Base-by-base conservation (phyloP, 495 filamentous ascomycete species). In the Emericellopsis terricola region DNA sequence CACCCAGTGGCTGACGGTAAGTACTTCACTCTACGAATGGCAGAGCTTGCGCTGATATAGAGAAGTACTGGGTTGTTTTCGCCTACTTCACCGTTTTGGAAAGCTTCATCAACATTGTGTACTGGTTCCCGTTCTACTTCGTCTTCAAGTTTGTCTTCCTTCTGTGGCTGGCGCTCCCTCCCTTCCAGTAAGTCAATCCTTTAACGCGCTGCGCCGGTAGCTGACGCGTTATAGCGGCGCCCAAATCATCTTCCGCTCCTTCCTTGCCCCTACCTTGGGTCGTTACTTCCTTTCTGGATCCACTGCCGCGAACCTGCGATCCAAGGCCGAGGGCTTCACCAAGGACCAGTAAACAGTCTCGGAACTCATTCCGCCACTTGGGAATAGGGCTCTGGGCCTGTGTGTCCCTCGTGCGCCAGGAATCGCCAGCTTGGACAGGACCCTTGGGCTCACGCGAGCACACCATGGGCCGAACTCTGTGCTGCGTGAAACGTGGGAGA, bases 121-220 rank as follows among this genome's bases (percentile, higher is more conserved):
- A 99, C 71, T 99, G 89, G 89, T 87, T 99, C 68, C 89, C 89
- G 49, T 99, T 99, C 71, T 99, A 99, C 75, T 99, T 83, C 62
- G 89, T 86, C 61, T 96, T 96, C 78, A 99, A 99, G 68, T 93
- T 99, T 52, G 69, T 84, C 49, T 73, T 94, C 49, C 64, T 94
- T 46, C 73, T 99, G 50, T 99, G 91, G 91, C 81, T 96, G 60
- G 76, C 86, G 43, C 81, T 99, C 41, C 89, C 89, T 45, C 73
- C 81, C 57, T 91, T 85, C 64, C 64, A 63, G 89, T 96, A 76
- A 52, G 77, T 66, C 29, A 18, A 15, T 33, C 29, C 14, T 39
- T 35, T 21, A 33, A 8, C 13, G 7, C 7, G 15, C 6, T 2
- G 21, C 35, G 31, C 28, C 10, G 27, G 17, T 23, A 8, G 15